Conservation (phyloP, 495 filamentous ascomycete species). For the Penicillium crystallinum region DNA sequence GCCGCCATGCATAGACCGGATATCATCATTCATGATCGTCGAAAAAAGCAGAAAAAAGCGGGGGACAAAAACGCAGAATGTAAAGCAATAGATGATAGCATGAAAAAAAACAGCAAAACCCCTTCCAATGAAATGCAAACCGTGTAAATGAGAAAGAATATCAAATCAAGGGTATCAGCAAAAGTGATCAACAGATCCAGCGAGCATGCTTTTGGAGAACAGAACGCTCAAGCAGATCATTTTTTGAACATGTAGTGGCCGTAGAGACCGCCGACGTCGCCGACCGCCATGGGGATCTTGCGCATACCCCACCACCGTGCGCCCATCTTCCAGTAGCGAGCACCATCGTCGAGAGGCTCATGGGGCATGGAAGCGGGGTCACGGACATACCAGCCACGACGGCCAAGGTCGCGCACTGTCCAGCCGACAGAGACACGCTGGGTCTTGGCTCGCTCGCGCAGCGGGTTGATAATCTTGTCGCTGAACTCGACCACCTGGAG, state of each 20-base stretch:
- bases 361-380: conserved; percentile 39
- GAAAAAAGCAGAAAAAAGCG: conserved; percentile 8
- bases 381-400: conserved; percentile 65
- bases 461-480: conserved; percentile 61
- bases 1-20: conserved; percentile 33
- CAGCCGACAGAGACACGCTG: conserved; percentile 53
- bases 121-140: conserved; percentile 3
- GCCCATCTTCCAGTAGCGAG: conserved; percentile 79
- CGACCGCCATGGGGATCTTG: conserved; percentile 72
- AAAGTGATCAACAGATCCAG: conserved; percentile 9
- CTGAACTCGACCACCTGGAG: conserved; percentile 76
- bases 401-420: conserved; percentile 63
- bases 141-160: background rate
- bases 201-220: conserved; percentile 17
- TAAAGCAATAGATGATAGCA: background rate
- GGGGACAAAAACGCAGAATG: background rate
- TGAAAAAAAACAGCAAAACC: background rate
- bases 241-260: conserved; percentile 80
- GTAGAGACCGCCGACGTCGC: conserved; percentile 81
- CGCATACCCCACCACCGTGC: conserved; percentile 85
- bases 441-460: conserved; percentile 49
- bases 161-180: conserved; percentile 25
- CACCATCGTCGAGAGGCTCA: conserved; percentile 41
- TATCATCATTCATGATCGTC: conserved; percentile 27
- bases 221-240: conserved; percentile 33